phyloP scores from a whole-genome alignment of 345 rosid species.

The Durio zibethinus region DNA sequence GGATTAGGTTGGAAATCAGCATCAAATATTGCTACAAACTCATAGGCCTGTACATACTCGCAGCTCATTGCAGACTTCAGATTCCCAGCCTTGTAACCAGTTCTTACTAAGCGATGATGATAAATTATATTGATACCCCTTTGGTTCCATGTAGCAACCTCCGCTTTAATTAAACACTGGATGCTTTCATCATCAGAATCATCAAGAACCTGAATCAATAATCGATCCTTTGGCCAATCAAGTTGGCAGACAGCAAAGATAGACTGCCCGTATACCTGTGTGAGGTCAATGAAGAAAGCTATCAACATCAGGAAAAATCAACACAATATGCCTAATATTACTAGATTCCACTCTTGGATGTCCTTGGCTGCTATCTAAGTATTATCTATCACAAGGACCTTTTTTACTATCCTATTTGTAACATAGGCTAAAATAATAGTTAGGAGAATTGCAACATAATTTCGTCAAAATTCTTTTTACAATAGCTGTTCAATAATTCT shows the following conservation, averaged over 20 bases:
- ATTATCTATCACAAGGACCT: not conserved
- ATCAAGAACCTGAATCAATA: slow-evolving; percentile 75
- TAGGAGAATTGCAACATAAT: not conserved
- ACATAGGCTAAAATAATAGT: slow-evolving; percentile 5
- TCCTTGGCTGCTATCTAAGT: not conserved
- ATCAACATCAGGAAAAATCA: slow-evolving; percentile 14
- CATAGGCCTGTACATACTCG: slow-evolving; percentile 65
- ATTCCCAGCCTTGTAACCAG: slow-evolving; percentile 90
- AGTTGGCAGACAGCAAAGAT: slow-evolving; percentile 81
- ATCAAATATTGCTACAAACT: slow-evolving; percentile 84
- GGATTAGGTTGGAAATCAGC: slow-evolving; percentile 83
- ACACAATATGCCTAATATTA: not conserved
- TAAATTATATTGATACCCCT: slow-evolving; percentile 68
- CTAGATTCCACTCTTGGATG: not conserved
- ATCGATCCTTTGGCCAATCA: slow-evolving; percentile 74
- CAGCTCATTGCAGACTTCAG: slow-evolving; percentile 86
- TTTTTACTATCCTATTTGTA: not conserved
- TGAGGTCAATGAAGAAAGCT: slow-evolving; percentile 4
- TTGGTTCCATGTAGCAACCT: slow-evolving; percentile 66
- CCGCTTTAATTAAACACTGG: slow-evolving; percentile 58
- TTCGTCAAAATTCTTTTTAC: not conserved
- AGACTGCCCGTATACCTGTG: slow-evolving; percentile 78
- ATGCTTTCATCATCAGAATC: slow-evolving; percentile 72
- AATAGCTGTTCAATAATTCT: not conserved
- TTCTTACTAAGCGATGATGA: slow-evolving; percentile 65